phyloP scores from a whole-genome alignment of 2,329 filamentous ascomycete genomes.

The Alternaria brassicae region DNA sequence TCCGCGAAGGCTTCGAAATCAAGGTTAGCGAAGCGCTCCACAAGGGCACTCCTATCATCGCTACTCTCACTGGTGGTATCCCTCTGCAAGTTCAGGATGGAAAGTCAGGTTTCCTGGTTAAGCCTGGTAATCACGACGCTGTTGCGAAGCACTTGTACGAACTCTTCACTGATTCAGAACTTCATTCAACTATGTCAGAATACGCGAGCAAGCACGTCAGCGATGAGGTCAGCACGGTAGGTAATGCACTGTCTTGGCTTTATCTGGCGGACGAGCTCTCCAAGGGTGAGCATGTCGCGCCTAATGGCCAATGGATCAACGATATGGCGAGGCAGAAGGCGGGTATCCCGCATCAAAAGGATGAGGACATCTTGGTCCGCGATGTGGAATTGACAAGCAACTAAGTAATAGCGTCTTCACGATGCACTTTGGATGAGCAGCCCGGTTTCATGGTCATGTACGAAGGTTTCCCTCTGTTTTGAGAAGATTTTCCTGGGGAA shows the following conservation, averaged over 20 bases:
- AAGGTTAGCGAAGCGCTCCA: conserved; percentile 86
- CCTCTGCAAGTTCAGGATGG: conserved; percentile 76
- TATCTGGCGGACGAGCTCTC: conserved; percentile 75
- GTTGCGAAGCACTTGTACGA: conserved; percentile 72
- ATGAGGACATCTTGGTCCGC: conserved; percentile 67
- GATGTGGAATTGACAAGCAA: conserved; percentile 10
- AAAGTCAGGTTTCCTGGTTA: conserved; percentile 76
- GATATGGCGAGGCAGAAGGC: conserved; percentile 74
- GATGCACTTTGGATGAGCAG: background rate
- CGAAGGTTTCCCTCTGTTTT: background rate
- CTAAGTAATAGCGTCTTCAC: background rate
- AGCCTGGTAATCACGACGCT: conserved; percentile 71
- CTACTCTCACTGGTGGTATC: conserved; percentile 78
- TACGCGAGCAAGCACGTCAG: conserved; percentile 72
- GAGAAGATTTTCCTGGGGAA: background rate
- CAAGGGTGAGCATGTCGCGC: conserved; percentile 64
- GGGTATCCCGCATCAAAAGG: conserved; percentile 63
- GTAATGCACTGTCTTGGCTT: conserved; percentile 78
- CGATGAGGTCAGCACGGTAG: conserved; percentile 82
- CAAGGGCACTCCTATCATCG: conserved; percentile 79
- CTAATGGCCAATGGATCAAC: conserved; percentile 72
- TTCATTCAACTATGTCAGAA: conserved; percentile 72
- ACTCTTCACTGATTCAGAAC: conserved; percentile 69
- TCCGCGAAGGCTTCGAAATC: conserved; percentile 83
- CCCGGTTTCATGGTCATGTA: background rate